phyloP scores from a whole-genome alignment of 2,329 filamentous ascomycete genomes.

The Basipetospora chlamydospora region DNA sequence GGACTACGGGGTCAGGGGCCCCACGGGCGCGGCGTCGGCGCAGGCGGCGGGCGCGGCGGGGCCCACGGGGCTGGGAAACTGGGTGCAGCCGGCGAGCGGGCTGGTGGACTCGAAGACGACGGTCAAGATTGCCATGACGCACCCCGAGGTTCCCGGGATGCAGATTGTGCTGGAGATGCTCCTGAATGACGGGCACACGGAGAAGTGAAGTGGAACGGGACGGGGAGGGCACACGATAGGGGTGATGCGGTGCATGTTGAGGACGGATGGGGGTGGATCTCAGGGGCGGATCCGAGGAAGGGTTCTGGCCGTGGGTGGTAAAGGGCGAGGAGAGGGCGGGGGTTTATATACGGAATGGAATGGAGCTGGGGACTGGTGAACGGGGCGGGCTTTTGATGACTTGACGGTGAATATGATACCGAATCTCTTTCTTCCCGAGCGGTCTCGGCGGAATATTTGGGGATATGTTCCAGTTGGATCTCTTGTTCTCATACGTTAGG shows the following conservation, averaged over 20 bases:
- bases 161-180: conserved; percentile 88
- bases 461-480: too few relatives aligned
- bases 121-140: conserved; percentile 89
- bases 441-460: too few relatives aligned
- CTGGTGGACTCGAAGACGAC: conserved; percentile 40
- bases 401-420: conserved; percentile 3
- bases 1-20: conserved; percentile 63
- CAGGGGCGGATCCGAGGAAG: too few relatives aligned
- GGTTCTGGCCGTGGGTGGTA: too few relatives aligned
- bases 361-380: too few relatives aligned
- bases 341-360: too few relatives aligned
- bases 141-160: conserved; percentile 70
- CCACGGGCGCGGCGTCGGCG: conserved; percentile 33
- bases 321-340: neutral
- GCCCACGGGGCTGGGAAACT: conserved; percentile 7
- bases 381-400: too few relatives aligned
- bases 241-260: neutral
- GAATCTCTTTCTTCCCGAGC: too few relatives aligned
- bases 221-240: too few relatives aligned
- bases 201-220: conserved; percentile 20
- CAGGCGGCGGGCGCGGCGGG: conserved; percentile 9
- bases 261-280: too few relatives aligned
- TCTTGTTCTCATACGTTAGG: too few relatives aligned
- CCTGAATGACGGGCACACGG: conserved; percentile 69
- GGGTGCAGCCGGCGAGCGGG: neutral